Conservation (phyloP, 345 rosid genomes). For the Clarkia xantiana region DNA sequence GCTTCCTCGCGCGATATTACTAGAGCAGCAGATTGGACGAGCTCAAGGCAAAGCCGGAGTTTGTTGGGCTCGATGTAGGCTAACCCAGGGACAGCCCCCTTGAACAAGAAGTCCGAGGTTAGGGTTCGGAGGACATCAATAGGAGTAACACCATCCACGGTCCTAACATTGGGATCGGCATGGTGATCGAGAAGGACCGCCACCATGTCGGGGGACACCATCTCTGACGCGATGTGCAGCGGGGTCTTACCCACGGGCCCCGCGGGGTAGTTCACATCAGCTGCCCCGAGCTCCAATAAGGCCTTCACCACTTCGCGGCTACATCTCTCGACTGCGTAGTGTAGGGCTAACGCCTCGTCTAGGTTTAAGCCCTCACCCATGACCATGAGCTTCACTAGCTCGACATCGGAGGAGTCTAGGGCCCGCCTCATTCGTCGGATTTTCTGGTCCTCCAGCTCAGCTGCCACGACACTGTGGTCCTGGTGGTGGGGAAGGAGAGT, state of each 20-base stretch:
- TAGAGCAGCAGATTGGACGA: constrained; percentile 95
- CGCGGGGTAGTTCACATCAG: constrained; percentile 86
- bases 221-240: constrained; percentile 86
- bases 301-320: constrained; percentile 97
- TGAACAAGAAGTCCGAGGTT: constrained; percentile 97
- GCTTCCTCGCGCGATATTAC: constrained; percentile 98
- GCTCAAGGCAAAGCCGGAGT: constrained; percentile 88
- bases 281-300: constrained; percentile 94
- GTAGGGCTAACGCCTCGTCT: constrained; percentile 83
- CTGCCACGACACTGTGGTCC: constrained; percentile 19
- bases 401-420: constrained; percentile 88
- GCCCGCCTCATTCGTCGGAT: constrained; percentile 90
- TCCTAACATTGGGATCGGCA: constrained; percentile 84
- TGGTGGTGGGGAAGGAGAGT: constrained; percentile 32
- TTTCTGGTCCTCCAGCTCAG: constrained; percentile 86
- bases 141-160: constrained; percentile 91
- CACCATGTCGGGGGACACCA: constrained; percentile 99
- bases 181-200: constrained; percentile 92
- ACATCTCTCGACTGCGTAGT: constrained; percentile 92
- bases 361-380: constrained; percentile 99
- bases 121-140: constrained; percentile 81
- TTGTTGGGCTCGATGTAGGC: constrained; percentile 92
- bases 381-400: constrained; percentile 93
- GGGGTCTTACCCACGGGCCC: constrained; percentile 91
- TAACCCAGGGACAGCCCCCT: constrained; percentile 93